Evolutionary conservation across 441 rosid species (phyloP), one percentile per base, ranked within the genome.

Genomic region (Raphanus hybrid): DNA sequence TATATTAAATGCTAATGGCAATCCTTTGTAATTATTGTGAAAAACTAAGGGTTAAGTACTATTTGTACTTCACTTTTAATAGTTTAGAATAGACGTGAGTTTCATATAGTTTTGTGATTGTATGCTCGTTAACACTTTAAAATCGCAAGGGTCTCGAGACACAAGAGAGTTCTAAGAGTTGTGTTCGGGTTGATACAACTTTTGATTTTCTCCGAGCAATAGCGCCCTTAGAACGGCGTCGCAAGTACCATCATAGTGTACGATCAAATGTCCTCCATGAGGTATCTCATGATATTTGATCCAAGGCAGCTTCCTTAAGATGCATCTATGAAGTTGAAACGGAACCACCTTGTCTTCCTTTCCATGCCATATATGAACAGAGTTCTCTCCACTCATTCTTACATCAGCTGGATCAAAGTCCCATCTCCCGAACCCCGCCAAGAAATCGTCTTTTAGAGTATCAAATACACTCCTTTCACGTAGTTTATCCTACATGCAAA

Each of bases 391-490:
- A 54, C 23, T 54, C 23, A 54, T 54, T 16, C 10, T 16, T 54
- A 87, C 58, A 12, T 79, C 81, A 66, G 68, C n/a, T 3, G 89
- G 92, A 70, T 85, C 89, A 27, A 88, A 87, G 48, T 82, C 88
- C 90, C 90, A 88, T 26, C 83, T 70, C 15, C 88, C 89, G 45
- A 82, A 88, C 32, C 81, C 69, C 4, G 52, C 84, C 80, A 83
- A 71, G 59, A 84, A 83, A 77, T 88, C 90, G 23, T 67, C 65
- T 3, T 82, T 75, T 5, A 88, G 83, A 54, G 85, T 72, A 52
- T 84, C 79, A 34, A 85, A 88, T 11, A 87, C 87, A 60, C 23
- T 67, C 37, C 59, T 85, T 50, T 86, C 77, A 5, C 80, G 72
- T 41, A 88, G 78, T 37, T 74, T 84, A 60, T 84, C 81, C 90